A percentile compares a stretch with the other conserved stretches of the same genome.
These are phyloP conservation scores for Datura wrightii DNA, from an alignment of 257 asterid species.

Conservation along the genomic window DNA sequence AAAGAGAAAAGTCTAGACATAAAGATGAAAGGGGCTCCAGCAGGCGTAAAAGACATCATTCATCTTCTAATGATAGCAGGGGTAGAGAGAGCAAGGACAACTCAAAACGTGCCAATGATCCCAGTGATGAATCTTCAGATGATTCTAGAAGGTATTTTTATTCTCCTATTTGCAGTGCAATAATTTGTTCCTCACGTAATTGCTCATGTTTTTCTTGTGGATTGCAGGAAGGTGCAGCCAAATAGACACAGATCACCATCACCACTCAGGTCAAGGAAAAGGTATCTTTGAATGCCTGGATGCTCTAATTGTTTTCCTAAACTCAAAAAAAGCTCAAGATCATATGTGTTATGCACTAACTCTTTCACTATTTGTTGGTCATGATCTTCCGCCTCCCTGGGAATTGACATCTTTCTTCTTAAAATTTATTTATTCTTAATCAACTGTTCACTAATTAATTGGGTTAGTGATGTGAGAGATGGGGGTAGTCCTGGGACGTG, in stretches of 20 bases:
- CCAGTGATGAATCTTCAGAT: conserved; percentile 75
- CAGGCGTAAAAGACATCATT: conserved; percentile 66
- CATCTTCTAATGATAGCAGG: conserved; percentile 64
- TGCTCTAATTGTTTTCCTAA: conserved; percentile 21
- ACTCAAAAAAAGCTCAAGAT: conserved; percentile 24
- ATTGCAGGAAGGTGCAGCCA: conserved; percentile 70
- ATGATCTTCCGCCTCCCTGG: neutral
- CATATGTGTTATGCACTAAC: neutral
- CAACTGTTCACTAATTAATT: conserved; percentile 6
- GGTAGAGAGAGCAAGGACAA: conserved; percentile 67
- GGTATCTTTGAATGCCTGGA: conserved; percentile 52
- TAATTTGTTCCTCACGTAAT: neutral
- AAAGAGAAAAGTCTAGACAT: conserved; percentile 64
- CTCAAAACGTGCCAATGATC: conserved; percentile 55
- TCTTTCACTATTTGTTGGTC: neutral
- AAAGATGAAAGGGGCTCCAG: conserved; percentile 63
- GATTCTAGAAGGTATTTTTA: conserved; percentile 68
- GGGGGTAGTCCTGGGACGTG: neutral
- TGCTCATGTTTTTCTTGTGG: conserved; percentile 38
- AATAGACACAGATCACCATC: conserved; percentile 80
- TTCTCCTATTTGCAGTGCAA: neutral
- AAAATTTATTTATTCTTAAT: neutral
- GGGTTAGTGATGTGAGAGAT: neutral
- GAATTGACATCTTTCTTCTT: conserved; percentile 3
- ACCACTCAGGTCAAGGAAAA: conserved; percentile 74